phyloP scores from a whole-genome alignment of 768 basidiomycete species.

The Termitomyces titanicus region DNA sequence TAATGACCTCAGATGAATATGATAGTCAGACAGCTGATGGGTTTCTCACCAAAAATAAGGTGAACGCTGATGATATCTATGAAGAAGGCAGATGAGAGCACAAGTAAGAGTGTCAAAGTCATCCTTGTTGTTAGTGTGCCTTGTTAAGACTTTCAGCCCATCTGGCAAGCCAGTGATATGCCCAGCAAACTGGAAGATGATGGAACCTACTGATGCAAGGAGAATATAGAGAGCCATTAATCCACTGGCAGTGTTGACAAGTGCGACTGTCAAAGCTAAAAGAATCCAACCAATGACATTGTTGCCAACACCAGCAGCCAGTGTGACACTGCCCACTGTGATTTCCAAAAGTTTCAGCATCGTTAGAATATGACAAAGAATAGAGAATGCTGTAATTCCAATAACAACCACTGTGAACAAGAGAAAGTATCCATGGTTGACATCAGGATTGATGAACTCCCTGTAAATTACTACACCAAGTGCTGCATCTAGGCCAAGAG shows the following conservation, averaged over 20 bases:
- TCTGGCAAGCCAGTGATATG: conserved; percentile 59
- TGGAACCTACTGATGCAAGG: conserved; percentile 58
- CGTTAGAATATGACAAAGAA: conserved; percentile 82
- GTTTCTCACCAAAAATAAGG: conserved; percentile 52
- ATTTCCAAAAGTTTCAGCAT: conserved; percentile 80
- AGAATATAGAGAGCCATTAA: conserved; percentile 77
- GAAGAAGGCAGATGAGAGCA: too few species aligned
- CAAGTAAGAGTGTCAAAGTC: too few species aligned
- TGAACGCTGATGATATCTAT: conserved; percentile 73
- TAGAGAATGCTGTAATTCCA: conserved; percentile 79
- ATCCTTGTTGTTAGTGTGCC: too few species aligned
- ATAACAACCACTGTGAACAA: conserved; percentile 83
- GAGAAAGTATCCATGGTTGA: conserved; percentile 77
- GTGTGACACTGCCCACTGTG: conserved; percentile 72
- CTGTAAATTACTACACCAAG: conserved; percentile 70
- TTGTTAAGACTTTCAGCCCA: conserved; percentile 56
- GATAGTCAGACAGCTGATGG: background rate
- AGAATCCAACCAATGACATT: conserved; percentile 76
- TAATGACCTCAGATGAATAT: conserved; percentile 2
- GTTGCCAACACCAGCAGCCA: conserved; percentile 81
- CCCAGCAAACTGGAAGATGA: conserved; percentile 59
- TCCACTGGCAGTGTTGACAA: conserved; percentile 72
- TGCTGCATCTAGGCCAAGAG: conserved; percentile 78
- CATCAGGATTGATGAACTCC: conserved; percentile 51
- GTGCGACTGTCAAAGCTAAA: conserved; percentile 77